Base-by-base conservation (phyloP, 345 rosid species). In the Syzygium aqueum region DNA sequence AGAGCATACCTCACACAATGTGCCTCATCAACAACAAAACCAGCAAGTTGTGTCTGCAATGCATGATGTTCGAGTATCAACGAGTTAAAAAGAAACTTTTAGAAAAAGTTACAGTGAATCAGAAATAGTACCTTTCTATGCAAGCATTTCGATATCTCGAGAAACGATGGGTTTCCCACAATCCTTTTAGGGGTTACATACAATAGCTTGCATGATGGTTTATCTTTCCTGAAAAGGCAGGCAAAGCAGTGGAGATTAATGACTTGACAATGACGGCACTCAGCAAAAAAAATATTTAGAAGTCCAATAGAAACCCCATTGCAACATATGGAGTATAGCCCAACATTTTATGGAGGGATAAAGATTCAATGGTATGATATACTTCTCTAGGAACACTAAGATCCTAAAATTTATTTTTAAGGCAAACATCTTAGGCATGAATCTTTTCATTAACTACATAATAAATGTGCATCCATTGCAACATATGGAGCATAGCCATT, bases 11-110 rank as follows among this genome's bases (percentile, higher is more conserved):
- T 96, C 87, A 96, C 99, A 90, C 99, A 92, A 84, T 97, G 98
- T 85, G 97, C 96, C 93, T 97, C 99, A 89, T 95, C 99, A 89
- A 95, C 95, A 86, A 94, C 94, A 93, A 97, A 95, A 88, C 99
- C 97, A 46, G 96, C 94, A 23, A 96, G 90, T 85, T 91, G 96
- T 88, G 94, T 93, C 99, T 94, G 93, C 89, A 59, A 86, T 77
- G 51, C 5, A 1, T n/a, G 51, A 85, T n/a, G 11, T 51, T 11
- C 0, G 57, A 15, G 27, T 16, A 78, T 46, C 37, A 33, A 59
- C 8, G 27, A 25, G 30, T 59, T 3, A 0, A 0, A 5, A 27
- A 0, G 67, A 59, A 59, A 27, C 12, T 14, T 7, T 0, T 0
- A 27, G 27, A 28, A 54, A 14, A 73, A 21, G n/a, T 13, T 50